Evolutionary conservation across 192 early-diverging fungal species (phyloP), one percentile per base, ranked within the genome.

Genomic region (Gaertneriomyces sp.): DNA sequence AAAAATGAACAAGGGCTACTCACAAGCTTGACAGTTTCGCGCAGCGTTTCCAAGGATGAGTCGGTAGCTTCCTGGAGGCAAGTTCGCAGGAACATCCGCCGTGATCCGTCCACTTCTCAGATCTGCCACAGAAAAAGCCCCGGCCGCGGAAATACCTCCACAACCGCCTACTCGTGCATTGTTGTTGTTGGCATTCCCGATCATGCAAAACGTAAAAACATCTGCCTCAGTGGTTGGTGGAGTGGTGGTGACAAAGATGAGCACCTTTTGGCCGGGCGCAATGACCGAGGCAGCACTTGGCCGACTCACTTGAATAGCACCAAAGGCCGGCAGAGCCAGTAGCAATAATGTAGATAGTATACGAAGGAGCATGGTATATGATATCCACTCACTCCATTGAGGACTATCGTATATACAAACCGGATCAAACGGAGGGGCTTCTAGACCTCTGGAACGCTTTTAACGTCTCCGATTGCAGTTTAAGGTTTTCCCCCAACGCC

Each of bases 241-340:
- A 11, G 14, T 11, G 14, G 50, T 39, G 5, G 64, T 45, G 7
- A 54, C 54, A 57, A 66, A 66, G 53, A 66, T 56, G 53, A 54
- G 64, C 53, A 66, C 64, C 8, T 39, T 46, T 4, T 55, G 53
- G 64, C 64, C 64, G 1, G 64, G 39, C 5, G 53, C n/a, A 42
- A 66, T 40, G 53, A 40, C 20, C 20, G 64, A 66, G 19, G 20
- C 12, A 1, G 64, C 5, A 7, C 53, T 45, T 1, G 64, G 64
- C 9, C 54, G 52, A 33, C 39, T 40, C 53, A 66, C 57, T 25
- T 11, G 14, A 2, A 55, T 19, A 25, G 54, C 54, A 33, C 25
- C 25, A 33, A 33, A 33, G 25, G 25, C 25, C 25, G 25, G 25
- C 25, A 33, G 25, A 33, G 25, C 25, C 25, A 33, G 25, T 33